Percentiles rank a stretch among this genome's conserved stretches.
These are phyloP conservation scores for Viola odorata DNA, from an alignment of 345 rosid species.

Conservation along the genomic window DNA sequence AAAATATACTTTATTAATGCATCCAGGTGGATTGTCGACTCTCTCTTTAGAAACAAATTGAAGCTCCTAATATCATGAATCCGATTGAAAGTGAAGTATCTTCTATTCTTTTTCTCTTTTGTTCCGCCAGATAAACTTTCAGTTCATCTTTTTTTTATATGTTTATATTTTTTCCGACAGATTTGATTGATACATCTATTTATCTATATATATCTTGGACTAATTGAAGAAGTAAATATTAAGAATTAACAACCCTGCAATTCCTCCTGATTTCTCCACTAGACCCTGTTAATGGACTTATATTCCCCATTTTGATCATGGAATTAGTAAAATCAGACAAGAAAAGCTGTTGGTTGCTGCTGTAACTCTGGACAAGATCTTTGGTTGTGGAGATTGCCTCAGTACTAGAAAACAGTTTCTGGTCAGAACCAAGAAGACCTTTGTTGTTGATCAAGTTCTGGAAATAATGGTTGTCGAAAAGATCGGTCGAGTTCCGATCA, in stretches of 20 bases:
- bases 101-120: too few relatives aligned
- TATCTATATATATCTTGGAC: too few relatives aligned
- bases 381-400: conserved; percentile 6
- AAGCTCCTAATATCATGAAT: too few relatives aligned
- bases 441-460: conserved; percentile 18
- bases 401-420: conserved; percentile 13
- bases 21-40: too few relatives aligned
- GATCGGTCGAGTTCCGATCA: conserved; percentile 20
- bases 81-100: too few relatives aligned
- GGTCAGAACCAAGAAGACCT: conserved; percentile 23
- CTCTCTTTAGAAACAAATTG: too few relatives aligned
- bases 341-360: conserved; percentile 11
- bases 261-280: conserved; percentile 17
- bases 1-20: too few relatives aligned
- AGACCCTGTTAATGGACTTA: conserved; percentile 27
- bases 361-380: conserved; percentile 14
- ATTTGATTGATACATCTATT: too few relatives aligned
- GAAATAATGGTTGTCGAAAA: conserved; percentile 26
- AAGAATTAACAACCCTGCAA: conserved; percentile 16
- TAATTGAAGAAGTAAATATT: too few relatives aligned
- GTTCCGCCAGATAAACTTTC: too few relatives aligned
- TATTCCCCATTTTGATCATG: conserved; percentile 38
- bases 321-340: conserved; percentile 5
- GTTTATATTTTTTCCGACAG: too few relatives aligned
- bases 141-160: too few relatives aligned